A percentile compares a stretch with the other conserved stretches of the same genome.
Conservation (phyloP, 2,329 filamentous ascomycete genomes). For the Thelonectria discophora region DNA sequence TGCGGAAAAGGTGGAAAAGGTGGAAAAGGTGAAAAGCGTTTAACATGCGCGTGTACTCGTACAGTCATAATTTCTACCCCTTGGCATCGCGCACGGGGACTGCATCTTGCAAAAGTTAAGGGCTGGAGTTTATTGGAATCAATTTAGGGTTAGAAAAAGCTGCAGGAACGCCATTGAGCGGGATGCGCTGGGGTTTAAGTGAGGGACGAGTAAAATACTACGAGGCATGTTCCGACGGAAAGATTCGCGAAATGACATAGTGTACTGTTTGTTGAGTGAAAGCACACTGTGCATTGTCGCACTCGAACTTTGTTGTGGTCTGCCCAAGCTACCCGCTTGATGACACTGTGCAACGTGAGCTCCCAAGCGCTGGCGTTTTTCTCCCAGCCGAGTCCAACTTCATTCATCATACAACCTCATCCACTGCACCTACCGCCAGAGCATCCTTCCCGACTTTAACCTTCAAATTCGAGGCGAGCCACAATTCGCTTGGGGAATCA, state of each 20-base stretch:
- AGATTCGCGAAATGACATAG: conserved; percentile 29
- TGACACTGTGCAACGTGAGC: conserved; percentile 38
- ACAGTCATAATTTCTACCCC: conserved; percentile 1
- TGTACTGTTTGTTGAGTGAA: conserved; percentile 24
- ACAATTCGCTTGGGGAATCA: not conserved
- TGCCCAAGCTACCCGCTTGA: not conserved
- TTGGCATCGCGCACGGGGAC: conserved; percentile 12
- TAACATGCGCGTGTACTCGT: conserved; percentile 7
- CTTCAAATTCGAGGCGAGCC: not conserved
- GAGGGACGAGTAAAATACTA: conserved; percentile 7
- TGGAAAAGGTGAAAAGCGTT: not conserved
- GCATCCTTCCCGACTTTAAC: conserved; percentile 9
- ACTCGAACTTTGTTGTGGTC: not conserved
- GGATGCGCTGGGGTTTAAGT: conserved; percentile 16
- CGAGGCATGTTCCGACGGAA: conserved; percentile 1
- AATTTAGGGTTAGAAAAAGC: conserved; percentile 40
- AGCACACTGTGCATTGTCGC: conserved; percentile 29
- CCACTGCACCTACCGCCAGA: conserved; percentile 18
- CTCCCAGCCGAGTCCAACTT: conserved; percentile 18
- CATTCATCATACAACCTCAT: conserved; percentile 20
- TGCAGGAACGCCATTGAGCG: conserved; percentile 21
- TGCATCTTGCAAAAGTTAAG: conserved; percentile 27
- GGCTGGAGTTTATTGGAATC: conserved; percentile 39
- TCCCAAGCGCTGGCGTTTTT: conserved; percentile 43
- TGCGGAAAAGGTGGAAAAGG: conserved; percentile 1